Evolutionary conservation across 148 eudicot genomes (phyloP).

Genomic region (Hydrangea macrophylla): DNA sequence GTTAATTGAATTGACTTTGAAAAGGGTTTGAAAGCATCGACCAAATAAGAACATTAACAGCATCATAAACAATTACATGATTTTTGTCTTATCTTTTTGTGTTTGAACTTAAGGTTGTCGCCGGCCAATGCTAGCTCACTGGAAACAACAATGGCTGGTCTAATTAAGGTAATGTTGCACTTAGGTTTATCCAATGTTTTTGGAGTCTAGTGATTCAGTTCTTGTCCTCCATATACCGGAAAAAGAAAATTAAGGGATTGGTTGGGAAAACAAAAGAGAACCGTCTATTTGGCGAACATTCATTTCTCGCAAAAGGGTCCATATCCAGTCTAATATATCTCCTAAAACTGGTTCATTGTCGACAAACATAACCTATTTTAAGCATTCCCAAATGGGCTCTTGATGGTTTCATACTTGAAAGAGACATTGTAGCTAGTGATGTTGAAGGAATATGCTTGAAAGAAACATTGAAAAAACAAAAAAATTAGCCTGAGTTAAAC

Average conservation of each 20-base stretch:
- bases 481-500: too few species aligned
- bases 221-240: neutral
- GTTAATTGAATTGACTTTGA: neutral
- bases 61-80: neutral
- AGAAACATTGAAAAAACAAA: too few species aligned
- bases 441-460: too few species aligned
- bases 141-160: neutral
- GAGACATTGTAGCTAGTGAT: too few species aligned
- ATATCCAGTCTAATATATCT: too few species aligned
- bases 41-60: neutral
- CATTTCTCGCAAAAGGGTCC: too few species aligned
- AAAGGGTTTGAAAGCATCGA: neutral
- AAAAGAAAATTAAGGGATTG: neutral
- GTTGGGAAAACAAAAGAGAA: too few species aligned
- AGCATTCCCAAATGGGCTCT: too few species aligned
- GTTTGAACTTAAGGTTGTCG: neutral
- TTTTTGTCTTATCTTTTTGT: neutral
- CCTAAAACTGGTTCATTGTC: too few species aligned
- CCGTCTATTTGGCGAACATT: too few species aligned
- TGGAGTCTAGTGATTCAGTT: neutral
- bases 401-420: too few species aligned
- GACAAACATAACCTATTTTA: too few species aligned
- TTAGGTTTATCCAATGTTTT: conserved; percentile 6
- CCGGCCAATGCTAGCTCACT: neutral
- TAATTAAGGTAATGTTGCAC: neutral